These are phyloP conservation scores for Salvia hispanica DNA, from an alignment of 257 asterid species.

Conservation along the genomic window DNA sequence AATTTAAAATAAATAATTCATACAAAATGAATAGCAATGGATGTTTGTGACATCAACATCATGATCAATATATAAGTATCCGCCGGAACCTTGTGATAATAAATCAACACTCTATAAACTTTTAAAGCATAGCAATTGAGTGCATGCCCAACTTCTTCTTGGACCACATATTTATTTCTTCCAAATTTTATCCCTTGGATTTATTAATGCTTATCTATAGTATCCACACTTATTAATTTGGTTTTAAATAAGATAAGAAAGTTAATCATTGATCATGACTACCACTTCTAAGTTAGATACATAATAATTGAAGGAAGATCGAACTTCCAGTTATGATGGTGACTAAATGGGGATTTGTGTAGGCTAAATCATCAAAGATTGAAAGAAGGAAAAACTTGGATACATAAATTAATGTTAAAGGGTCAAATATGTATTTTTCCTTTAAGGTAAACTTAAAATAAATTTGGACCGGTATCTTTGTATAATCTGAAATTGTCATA, in stretches of 20 bases:
- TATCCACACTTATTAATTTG: background rate
- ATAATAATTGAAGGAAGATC: background rate
- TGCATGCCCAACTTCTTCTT: constrained; percentile 30
- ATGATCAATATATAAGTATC: background rate
- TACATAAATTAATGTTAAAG: background rate
- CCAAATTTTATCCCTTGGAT: constrained; percentile 7
- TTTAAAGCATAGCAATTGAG: constrained; percentile 22
- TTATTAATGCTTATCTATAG: constrained; percentile 23
- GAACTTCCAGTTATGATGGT: background rate
- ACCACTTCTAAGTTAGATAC: background rate
- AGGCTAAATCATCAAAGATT: background rate
- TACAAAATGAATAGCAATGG: background rate
- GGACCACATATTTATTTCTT: constrained; percentile 29
- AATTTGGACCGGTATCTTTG: too few relatives aligned
- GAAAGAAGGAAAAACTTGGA: too few relatives aligned
- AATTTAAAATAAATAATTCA: background rate
- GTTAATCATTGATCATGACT: too few relatives aligned
- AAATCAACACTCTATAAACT: background rate
- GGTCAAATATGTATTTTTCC: too few relatives aligned
- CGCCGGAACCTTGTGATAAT: background rate
- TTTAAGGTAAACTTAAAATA: too few relatives aligned
- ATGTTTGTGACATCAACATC: constrained; percentile 33
- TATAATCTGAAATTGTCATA: too few relatives aligned
- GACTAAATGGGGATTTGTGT: background rate
- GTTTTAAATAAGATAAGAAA: background rate